Percentiles rank a stretch among this genome's conserved stretches.
Conservation (phyloP, 1,139 yeast genomes). For the Kodamaea fungicola region DNA sequence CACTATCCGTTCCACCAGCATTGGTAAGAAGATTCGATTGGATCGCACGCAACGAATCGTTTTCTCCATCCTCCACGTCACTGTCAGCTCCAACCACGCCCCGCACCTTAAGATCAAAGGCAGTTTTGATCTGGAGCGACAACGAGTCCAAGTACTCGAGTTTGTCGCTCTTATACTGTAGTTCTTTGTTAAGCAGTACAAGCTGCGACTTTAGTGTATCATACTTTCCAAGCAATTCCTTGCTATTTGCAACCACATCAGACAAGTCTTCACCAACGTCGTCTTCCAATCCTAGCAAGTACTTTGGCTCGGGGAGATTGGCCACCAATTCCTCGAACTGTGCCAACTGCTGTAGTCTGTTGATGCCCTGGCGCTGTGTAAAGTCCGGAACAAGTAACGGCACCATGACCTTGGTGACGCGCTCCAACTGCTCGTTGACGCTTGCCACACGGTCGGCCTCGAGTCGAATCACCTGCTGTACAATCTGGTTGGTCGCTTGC, state of each 20-base stretch:
- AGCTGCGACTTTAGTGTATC: slow-evolving; percentile 21
- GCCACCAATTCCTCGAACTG: slow-evolving; percentile 23
- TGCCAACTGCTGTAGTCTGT: slow-evolving; percentile 10
- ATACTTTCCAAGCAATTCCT: slow-evolving; percentile 21
- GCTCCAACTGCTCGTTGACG: slow-evolving; percentile 26
- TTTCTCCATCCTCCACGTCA: slow-evolving; percentile 18
- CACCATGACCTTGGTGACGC: slow-evolving; percentile 20
- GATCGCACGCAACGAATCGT: slow-evolving; percentile 6
- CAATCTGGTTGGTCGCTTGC: slow-evolving; percentile 34
- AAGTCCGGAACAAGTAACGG: slow-evolving; percentile 31
- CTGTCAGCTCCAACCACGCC: slow-evolving; percentile 12
- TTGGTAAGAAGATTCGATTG: slow-evolving; percentile 13
- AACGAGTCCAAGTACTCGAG: slow-evolving; percentile 23
- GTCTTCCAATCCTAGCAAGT: slow-evolving; percentile 17
- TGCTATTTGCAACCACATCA: neutral
- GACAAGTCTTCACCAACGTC: slow-evolving; percentile 4
- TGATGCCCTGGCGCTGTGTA: slow-evolving; percentile 11
- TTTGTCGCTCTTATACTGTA: slow-evolving; percentile 28
- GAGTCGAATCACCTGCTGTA: slow-evolving; percentile 33
- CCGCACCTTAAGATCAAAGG: slow-evolving; percentile 1
- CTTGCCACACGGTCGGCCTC: slow-evolving; percentile 28
- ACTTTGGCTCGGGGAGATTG: slow-evolving; percentile 35
- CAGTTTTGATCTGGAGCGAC: slow-evolving; percentile 1
- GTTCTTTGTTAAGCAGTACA: slow-evolving; percentile 10
- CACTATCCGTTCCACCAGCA: slow-evolving; percentile 4